Conservation (phyloP, 2,329 filamentous ascomycete genomes). For the Fusarium chlamydosporum region DNA sequence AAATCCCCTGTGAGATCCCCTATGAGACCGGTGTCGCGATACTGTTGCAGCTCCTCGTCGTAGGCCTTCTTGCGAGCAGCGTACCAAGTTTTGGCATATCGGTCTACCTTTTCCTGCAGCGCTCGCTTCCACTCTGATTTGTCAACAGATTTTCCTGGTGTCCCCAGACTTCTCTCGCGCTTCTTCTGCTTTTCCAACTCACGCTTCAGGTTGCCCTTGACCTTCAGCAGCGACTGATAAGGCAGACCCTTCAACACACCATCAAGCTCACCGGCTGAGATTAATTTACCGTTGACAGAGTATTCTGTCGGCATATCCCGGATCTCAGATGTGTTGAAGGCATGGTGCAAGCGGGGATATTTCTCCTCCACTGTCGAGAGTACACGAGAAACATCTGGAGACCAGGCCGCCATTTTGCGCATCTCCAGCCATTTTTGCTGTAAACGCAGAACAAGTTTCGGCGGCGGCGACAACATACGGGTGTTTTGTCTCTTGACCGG, state of each 20-base stretch:
- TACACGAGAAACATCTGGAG: slow-evolving; percentile 59
- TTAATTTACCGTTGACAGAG: slow-evolving; percentile 43
- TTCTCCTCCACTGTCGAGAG: slow-evolving; percentile 57
- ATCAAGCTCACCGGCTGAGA: slow-evolving; percentile 51
- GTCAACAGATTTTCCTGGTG: slow-evolving; percentile 15
- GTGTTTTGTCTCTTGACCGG: slow-evolving; percentile 57
- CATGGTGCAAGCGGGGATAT: slow-evolving; percentile 60
- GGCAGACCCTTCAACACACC: slow-evolving; percentile 52
- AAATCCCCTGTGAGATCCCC: not conserved
- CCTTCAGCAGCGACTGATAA: slow-evolving; percentile 51
- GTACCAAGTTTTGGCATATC: slow-evolving; percentile 44
- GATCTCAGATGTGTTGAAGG: slow-evolving; percentile 56
- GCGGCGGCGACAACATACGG: slow-evolving; percentile 53
- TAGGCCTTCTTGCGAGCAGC: slow-evolving; percentile 33
- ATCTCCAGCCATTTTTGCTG: slow-evolving; percentile 66
- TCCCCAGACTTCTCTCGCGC: slow-evolving; percentile 40
- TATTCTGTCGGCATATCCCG: slow-evolving; percentile 50
- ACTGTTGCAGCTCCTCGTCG: not conserved
- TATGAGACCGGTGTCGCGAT: not conserved
- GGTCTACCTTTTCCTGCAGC: slow-evolving; percentile 41
- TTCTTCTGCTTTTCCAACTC: slow-evolving; percentile 40
- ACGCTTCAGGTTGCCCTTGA: slow-evolving; percentile 40
- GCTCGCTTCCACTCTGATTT: slow-evolving; percentile 38
- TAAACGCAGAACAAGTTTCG: slow-evolving; percentile 63
- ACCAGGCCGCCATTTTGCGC: slow-evolving; percentile 65